phyloP scores from a whole-genome alignment of 1,139 yeast genomes.

The Saccharomyces uvarum region DNA sequence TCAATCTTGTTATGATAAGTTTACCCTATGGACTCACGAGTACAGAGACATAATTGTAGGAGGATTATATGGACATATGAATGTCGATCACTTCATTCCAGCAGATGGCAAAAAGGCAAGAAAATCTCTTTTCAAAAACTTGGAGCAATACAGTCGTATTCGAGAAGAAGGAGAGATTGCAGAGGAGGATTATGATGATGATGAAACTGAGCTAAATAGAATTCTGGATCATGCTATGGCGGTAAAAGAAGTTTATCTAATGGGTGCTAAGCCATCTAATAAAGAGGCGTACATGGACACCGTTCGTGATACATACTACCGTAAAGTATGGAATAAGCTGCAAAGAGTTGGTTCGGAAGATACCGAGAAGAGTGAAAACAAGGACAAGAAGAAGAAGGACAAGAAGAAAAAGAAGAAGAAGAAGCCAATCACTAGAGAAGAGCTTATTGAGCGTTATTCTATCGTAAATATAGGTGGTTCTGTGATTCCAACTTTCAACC shows the following conservation, averaged over 20 bases:
- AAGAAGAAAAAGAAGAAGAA: constrained; percentile 35
- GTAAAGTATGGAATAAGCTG: constrained; percentile 27
- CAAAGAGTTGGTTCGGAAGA: constrained; percentile 2
- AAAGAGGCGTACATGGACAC: constrained; percentile 56
- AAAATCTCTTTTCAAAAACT: constrained; percentile 21
- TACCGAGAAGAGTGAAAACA: constrained; percentile 3
- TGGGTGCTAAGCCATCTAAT: constrained; percentile 58
- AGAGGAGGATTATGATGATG: constrained; percentile 11
- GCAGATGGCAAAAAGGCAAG: constrained; percentile 65
- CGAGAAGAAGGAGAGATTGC: constrained; percentile 16
- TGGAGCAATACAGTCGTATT: constrained; percentile 11
- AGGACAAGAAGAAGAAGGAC: constrained; percentile 11
- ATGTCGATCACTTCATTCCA: constrained; percentile 75
- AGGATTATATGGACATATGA: constrained; percentile 83
- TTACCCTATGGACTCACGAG: constrained; percentile 70
- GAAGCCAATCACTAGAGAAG: constrained; percentile 34
- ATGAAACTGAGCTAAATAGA: constrained; percentile 12
- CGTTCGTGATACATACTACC: constrained; percentile 47
- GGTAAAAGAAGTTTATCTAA: constrained; percentile 28
- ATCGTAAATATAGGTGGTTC: constrained; percentile 66
- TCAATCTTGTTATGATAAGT: constrained; percentile 61
- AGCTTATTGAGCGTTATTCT: constrained; percentile 50
- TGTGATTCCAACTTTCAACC: constrained; percentile 79
- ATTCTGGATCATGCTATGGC: constrained; percentile 26
- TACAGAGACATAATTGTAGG: constrained; percentile 78